phyloP scores from a whole-genome alignment of 768 basidiomycete species.

The Chalciporus pseudorubinellus region DNA sequence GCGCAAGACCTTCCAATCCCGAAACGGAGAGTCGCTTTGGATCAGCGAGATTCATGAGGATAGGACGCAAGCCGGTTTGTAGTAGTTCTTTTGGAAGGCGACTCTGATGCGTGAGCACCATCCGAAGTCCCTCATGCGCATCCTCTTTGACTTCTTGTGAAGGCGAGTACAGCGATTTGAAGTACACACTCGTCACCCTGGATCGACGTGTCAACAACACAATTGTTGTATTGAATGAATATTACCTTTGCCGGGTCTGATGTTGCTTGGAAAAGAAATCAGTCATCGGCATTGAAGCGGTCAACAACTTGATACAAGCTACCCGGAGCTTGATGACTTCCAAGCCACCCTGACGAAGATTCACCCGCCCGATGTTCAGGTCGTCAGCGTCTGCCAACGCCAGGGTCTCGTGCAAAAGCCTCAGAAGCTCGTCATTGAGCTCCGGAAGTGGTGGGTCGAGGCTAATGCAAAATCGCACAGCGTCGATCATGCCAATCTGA shows the following conservation, averaged over 20 bases:
- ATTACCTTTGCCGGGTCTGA: slow-evolving; percentile 81
- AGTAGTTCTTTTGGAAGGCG: slow-evolving; percentile 93
- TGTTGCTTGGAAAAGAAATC: slow-evolving; percentile 89
- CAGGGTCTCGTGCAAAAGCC: slow-evolving; percentile 89
- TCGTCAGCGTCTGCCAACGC: slow-evolving; percentile 97
- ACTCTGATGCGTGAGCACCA: slow-evolving; percentile 85
- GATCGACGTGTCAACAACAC: slow-evolving; percentile 3
- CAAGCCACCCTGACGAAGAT: slow-evolving; percentile 69
- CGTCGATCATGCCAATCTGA: slow-evolving; percentile 98
- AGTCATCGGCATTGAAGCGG: slow-evolving; percentile 91
- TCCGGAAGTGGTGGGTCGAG: slow-evolving; percentile 88
- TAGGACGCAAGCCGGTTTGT: slow-evolving; percentile 93
- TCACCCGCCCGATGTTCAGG: slow-evolving; percentile 70
- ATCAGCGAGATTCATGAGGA: slow-evolving; percentile 96
- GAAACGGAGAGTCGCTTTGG: slow-evolving; percentile 90
- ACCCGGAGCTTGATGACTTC: slow-evolving; percentile 90
- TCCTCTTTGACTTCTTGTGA: slow-evolving; percentile 92
- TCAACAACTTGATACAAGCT: slow-evolving; percentile 88
- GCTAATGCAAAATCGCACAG: slow-evolving; percentile 89
- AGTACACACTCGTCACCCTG: slow-evolving; percentile 93
- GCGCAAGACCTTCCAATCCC: slow-evolving; percentile 90
- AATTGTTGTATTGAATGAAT: neutral
- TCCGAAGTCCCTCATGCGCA: slow-evolving; percentile 88
- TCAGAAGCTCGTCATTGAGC: slow-evolving; percentile 86
- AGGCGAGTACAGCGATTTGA: slow-evolving; percentile 95